These are phyloP conservation scores for Microsporum ferrugineum DNA, from an alignment of 2,329 filamentous ascomycete genomes.

Conservation along the genomic window DNA sequence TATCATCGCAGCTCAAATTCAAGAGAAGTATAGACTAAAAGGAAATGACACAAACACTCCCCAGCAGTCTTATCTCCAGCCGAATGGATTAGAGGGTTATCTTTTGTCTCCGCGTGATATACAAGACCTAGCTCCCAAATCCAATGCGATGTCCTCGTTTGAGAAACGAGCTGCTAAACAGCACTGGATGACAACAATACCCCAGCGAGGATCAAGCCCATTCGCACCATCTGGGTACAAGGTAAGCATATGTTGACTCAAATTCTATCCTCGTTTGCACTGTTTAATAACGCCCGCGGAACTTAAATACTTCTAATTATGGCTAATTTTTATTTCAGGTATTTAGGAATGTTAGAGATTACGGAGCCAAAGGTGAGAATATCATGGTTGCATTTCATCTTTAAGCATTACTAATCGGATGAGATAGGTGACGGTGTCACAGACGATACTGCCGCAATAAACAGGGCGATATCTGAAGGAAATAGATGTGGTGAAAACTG, in stretches of 20 bases:
- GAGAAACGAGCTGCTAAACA: background rate
- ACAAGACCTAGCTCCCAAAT: background rate
- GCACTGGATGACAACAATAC: conserved; percentile 1
- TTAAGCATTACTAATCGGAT: background rate
- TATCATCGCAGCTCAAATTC: background rate
- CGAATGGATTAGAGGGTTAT: conserved; percentile 3
- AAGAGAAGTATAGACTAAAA: background rate
- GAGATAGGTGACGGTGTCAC: conserved; percentile 46
- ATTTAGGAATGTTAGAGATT: conserved; percentile 67
- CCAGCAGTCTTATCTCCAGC: background rate
- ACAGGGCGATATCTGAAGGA: conserved; percentile 53
- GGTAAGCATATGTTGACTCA: background rate
- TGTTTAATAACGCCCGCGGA: background rate
- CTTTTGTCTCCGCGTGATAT: background rate
- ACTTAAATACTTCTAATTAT: background rate
- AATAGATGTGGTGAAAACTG: conserved; percentile 66
- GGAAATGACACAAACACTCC: conserved; percentile 40
- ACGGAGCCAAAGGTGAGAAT: conserved; percentile 42
- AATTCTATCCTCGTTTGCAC: background rate
- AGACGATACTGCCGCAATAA: conserved; percentile 84
- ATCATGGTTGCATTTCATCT: background rate
- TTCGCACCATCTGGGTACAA: conserved; percentile 7
- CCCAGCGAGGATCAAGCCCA: conserved; percentile 1
- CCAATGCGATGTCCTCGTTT: background rate
- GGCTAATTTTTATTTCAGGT: conserved; percentile 25